Base-by-base conservation (phyloP, 2,329 filamentous ascomycete genomes). In the Colletotrichum destructivum region DNA sequence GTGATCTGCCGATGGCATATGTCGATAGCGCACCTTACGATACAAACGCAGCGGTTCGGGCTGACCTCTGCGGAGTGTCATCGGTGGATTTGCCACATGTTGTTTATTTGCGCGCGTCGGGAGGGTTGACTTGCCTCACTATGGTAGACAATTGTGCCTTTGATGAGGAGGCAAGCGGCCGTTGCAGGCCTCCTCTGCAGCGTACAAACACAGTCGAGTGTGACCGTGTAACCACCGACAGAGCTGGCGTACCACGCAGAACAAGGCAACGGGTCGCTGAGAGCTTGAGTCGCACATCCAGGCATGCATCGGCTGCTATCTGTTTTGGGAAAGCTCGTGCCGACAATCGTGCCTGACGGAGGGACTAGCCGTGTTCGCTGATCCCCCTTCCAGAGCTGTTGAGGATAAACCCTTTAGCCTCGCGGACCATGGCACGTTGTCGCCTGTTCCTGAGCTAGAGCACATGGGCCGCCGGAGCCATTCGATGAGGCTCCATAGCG, bases 141-240 rank as follows among this genome's bases (percentile, higher is more conserved):
- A 52, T 57, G 56, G 52, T 35, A 42, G 49, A 44, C n/a, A 40
- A 23, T 51, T 46, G 42, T 35, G 7, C 31, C 63, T 46, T 71
- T n/a, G n/a, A n/a, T n/a, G 69, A 68, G 62, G 16, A 69, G 52
- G 65, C 52, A 63, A 63, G 64, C 46, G 44, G 59, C 64, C 69
- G 59, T 69, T 71, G 60, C 46, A 54, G 31, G n/a, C 26, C 26
- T 55, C 23, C 44, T 57, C 52, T 31, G 7, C 31, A 8, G 31
- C 18, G 38, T 42, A 54, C n/a, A 51, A 31, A 54, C 42, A 55
- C 21, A 40, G 15, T 61, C 21, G 61, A 52, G 55, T 63, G 46
- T 63, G 54, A 38, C 46, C 56, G 64, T 71, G 57, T n/a, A 44
- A 68, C 46, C 42, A 35, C 56, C 31, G 64, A 38, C 38, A 38